Percentiles rank a stretch among this genome's conserved stretches.
Evolutionary conservation across 805 yeast species (phyloP).

Genomic region (Candida verbasci): DNA sequence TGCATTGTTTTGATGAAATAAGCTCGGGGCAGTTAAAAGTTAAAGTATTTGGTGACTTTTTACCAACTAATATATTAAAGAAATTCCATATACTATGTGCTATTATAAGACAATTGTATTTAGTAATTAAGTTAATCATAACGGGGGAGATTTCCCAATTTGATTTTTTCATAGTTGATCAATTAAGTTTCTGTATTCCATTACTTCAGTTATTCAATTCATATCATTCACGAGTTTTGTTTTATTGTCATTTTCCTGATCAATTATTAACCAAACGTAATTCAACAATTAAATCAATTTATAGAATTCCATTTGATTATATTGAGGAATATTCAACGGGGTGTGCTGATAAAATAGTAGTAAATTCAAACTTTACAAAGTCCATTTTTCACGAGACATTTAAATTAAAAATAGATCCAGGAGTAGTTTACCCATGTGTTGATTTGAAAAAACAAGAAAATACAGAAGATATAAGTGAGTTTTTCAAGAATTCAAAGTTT

Average conservation of each 20-base stretch:
- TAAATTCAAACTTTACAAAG: slow-evolving; percentile 82
- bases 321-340: slow-evolving; percentile 79
- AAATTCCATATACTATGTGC: slow-evolving; percentile 79
- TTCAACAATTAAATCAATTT: slow-evolving; percentile 48
- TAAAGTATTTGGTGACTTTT: slow-evolving; percentile 72
- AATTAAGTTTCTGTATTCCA: slow-evolving; percentile 81
- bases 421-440: slow-evolving; percentile 78
- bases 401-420: slow-evolving; percentile 39
- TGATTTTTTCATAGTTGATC: slow-evolving; percentile 84
- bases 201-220: slow-evolving; percentile 46
- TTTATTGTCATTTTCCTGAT: slow-evolving; percentile 97
- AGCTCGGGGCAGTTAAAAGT: slow-evolving; percentile 55
- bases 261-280: slow-evolving; percentile 54
- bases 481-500: slow-evolving; percentile 34
- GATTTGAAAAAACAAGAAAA: slow-evolving; percentile 30
- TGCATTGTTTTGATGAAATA: slow-evolving; percentile 91
- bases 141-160: slow-evolving; percentile 44
- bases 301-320: slow-evolving; percentile 79
- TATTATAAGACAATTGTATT: slow-evolving; percentile 71
- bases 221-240: slow-evolving; percentile 51
- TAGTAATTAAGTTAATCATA: slow-evolving; percentile 45
- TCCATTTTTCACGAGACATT: slow-evolving; percentile 66
- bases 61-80: slow-evolving; percentile 69
- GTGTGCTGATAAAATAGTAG: slow-evolving; percentile 74
- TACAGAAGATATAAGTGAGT: slow-evolving; percentile 26